phyloP scores from a whole-genome alignment of 306 rosid genomes.

The Cicer cuneatum region DNA sequence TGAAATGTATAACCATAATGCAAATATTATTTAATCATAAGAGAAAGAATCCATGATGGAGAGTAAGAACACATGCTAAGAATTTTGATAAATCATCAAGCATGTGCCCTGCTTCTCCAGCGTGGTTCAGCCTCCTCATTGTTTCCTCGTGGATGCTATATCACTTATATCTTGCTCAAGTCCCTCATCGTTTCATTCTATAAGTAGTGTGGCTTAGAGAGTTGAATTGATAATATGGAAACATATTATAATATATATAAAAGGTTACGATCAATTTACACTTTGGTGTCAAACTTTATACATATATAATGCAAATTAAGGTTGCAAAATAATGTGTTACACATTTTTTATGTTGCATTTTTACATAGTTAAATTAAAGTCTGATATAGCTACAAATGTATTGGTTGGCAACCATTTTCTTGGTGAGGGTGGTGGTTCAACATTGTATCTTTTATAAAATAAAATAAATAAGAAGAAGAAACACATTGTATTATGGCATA shows the following conservation, averaged over 20 bases:
- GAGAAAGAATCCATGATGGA: conserved; percentile 69
- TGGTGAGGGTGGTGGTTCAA: conserved; percentile 52
- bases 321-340: conserved; percentile 28
- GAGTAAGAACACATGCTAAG: conserved; percentile 63
- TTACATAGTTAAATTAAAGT: conserved; percentile 7
- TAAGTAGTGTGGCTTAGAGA: conserved; percentile 1
- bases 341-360: too few relatives aligned
- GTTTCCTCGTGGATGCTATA: background rate
- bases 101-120: conserved; percentile 97
- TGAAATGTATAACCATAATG: background rate
- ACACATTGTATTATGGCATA: conserved; percentile 25
- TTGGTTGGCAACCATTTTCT: conserved; percentile 47
- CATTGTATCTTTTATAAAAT: conserved; percentile 43
- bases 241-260: background rate
- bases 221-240: conserved; percentile 28
- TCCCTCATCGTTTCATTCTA: background rate
- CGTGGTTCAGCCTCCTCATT: conserved; percentile 55
- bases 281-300: too few relatives aligned
- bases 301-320: too few relatives aligned
- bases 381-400: background rate
- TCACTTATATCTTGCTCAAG: background rate
- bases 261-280: too few relatives aligned
- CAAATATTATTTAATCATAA: conserved; percentile 2
- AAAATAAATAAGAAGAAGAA: background rate
- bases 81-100: conserved; percentile 43